Conservation (phyloP, 169 alveolate species). For the Plasmodium yoelii region DNA sequence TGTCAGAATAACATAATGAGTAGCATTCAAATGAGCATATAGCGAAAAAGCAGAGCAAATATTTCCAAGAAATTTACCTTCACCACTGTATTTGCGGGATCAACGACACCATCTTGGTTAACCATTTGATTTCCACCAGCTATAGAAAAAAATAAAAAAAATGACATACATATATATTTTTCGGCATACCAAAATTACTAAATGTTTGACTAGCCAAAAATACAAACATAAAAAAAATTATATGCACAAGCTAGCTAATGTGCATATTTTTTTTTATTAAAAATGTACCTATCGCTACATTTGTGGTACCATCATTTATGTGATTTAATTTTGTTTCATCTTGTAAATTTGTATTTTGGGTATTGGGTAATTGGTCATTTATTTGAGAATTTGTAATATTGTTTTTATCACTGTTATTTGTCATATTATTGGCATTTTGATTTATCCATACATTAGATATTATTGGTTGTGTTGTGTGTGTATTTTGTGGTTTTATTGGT, state of each 20-base stretch:
- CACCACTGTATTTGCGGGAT: slow-evolving; percentile 6
- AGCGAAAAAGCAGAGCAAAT: neutral
- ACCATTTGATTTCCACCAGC: slow-evolving; percentile 3
- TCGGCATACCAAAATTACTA: neutral
- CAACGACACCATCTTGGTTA: slow-evolving; percentile 11
- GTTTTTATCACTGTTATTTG: neutral
- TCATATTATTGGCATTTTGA: neutral
- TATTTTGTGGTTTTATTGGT: neutral
- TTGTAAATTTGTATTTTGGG: neutral
- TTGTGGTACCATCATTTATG: too few species aligned
- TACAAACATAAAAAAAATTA: neutral
- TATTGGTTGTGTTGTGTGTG: neutral
- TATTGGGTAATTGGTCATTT: neutral
- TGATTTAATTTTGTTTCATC: neutral
- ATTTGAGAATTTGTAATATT: neutral
- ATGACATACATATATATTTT: neutral
- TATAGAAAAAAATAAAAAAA: neutral
- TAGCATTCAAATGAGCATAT: too few species aligned
- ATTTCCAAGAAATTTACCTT: slow-evolving; percentile 27
- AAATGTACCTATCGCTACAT: too few species aligned
- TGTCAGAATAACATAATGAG: too few species aligned
- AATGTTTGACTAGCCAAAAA: neutral
- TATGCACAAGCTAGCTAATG: too few species aligned
- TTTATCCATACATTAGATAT: neutral
- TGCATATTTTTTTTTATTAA: too few species aligned